phyloP scores from a whole-genome alignment of 345 rosid genomes.

The Eucalyptus marginata region DNA sequence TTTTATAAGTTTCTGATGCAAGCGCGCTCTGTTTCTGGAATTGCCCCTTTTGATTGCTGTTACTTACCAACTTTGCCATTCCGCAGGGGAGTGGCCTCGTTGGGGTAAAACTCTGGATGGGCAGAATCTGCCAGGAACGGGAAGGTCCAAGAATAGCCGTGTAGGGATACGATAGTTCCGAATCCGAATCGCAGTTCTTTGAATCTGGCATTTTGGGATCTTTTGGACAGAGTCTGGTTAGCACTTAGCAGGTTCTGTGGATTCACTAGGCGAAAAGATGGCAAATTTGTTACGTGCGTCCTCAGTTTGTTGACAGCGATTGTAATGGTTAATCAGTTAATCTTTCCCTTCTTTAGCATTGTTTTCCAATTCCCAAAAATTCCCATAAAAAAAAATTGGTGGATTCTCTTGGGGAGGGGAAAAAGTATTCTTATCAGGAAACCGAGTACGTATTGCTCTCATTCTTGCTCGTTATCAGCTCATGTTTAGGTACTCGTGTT shows the following conservation, averaged over 20 bases:
- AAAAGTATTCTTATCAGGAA: neutral
- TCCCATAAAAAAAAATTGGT: too few species aligned
- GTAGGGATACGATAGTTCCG: neutral
- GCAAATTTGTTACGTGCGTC: neutral
- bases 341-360: neutral
- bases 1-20: constrained; percentile 29
- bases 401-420: neutral
- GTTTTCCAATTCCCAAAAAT: neutral
- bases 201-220: neutral
- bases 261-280: neutral
- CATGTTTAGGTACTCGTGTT: neutral
- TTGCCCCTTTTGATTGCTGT: neutral
- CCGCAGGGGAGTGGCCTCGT: neutral
- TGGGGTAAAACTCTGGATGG: neutral
- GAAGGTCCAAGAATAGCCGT: neutral
- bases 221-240: neutral
- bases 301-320: neutral
- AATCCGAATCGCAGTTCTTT: neutral
- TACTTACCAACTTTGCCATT: neutral
- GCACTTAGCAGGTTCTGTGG: neutral
- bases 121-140: neutral
- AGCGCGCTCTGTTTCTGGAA: neutral
- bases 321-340: neutral
- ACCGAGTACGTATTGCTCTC: neutral
- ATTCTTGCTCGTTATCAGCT: neutral